Evolutionary conservation across 129 eudicot genomes (phyloP).

Genomic region (Flaveria bidentis): DNA sequence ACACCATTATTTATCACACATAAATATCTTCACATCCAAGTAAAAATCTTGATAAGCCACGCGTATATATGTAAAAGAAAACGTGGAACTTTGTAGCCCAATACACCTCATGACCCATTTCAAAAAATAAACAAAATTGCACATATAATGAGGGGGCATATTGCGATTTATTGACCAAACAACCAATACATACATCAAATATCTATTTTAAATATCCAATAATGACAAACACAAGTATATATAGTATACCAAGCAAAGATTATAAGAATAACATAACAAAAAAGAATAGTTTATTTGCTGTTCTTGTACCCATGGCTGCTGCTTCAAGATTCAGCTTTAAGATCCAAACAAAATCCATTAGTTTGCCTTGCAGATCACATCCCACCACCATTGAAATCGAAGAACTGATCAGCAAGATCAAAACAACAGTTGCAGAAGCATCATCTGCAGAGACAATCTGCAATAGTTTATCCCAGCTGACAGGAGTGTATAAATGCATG

Average conservation of each 20-base stretch:
- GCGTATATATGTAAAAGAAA: not conserved
- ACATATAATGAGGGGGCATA: conserved; percentile 21
- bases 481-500: conserved; percentile 46
- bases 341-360: conserved; percentile 49
- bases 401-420: conserved; percentile 43
- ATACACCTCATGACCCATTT: conserved; percentile 9
- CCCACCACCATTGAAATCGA: conserved; percentile 39
- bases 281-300: not conserved
- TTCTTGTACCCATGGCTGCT: conserved; percentile 36
- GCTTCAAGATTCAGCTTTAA: conserved; percentile 30
- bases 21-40: conserved; percentile 2
- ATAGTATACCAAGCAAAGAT: not conserved
- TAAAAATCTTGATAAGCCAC: conserved; percentile 18
- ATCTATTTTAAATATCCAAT: conserved; percentile 21
- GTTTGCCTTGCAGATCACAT: conserved; percentile 66
- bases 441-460: conserved; percentile 31
- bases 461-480: conserved; percentile 43
- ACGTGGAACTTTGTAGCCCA: conserved; percentile 20
- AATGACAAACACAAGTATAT: conserved; percentile 13
- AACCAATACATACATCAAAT: conserved; percentile 20
- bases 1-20: not conserved
- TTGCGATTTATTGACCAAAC: conserved; percentile 14
- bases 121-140: not conserved
- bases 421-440: conserved; percentile 23
- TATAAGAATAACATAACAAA: conserved; percentile 13